Conservation (phyloP, 2,329 filamentous ascomycete genomes). For the Eurotiales sp. region DNA sequence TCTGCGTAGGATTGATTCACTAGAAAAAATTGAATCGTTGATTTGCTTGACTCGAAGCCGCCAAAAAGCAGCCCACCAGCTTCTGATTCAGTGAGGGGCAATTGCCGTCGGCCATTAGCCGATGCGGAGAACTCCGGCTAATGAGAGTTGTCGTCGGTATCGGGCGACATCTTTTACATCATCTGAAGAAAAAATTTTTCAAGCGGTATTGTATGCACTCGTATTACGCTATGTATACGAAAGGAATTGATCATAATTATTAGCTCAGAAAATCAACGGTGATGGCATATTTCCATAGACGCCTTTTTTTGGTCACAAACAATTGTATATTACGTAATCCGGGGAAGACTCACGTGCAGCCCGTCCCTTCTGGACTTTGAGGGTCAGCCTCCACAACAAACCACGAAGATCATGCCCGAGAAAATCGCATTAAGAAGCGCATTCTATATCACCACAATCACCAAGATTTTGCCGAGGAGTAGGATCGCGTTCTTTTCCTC, state of each 20-base stretch:
- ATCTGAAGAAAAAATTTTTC: background rate
- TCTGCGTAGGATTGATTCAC: background rate
- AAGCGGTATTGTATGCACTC: background rate
- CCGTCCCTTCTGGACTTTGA: no score
- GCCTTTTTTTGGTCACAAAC: no score
- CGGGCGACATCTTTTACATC: background rate
- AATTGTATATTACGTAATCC: no score
- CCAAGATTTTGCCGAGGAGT: no score
- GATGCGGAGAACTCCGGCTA: constrained; percentile 20
- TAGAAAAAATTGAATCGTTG: background rate
- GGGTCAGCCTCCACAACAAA: no score
- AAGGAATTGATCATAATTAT: background rate
- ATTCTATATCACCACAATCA: no score
- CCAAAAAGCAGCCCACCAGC: background rate
- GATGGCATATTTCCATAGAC: background rate
- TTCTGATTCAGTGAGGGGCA: constrained; percentile 11
- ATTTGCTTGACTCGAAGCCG: background rate
- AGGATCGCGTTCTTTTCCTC: no score
- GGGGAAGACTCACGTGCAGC: no score
- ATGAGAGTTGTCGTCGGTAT: constrained; percentile 8
- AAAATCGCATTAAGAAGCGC: no score
- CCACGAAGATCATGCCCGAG: no score
- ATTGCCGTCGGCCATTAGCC: constrained; percentile 17
- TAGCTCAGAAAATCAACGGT: background rate
- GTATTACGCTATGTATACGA: background rate